phyloP scores from a whole-genome alignment of 2,329 filamentous ascomycete genomes.

The Drechslerella dactyloides region DNA sequence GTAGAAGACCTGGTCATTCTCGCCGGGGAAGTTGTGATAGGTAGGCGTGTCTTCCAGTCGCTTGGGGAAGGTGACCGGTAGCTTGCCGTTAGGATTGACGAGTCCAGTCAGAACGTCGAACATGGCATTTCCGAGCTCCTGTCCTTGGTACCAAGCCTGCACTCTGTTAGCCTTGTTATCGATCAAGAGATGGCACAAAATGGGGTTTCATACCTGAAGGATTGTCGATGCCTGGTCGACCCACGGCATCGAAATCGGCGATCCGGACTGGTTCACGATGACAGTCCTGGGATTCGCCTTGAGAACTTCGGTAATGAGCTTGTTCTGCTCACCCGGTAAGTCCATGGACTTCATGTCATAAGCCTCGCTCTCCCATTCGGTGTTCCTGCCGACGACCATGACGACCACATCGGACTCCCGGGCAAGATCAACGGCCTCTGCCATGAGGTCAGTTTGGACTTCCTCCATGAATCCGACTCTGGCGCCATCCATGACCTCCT shows the following conservation, averaged over 20 bases:
- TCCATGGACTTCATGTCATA: conserved; percentile 66
- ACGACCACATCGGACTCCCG: conserved; percentile 76
- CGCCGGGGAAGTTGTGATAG: conserved; percentile 71
- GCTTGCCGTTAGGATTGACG: conserved; percentile 75
- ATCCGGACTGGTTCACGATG: conserved; percentile 78
- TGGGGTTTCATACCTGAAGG: conserved; percentile 55
- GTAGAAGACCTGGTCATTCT: conserved; percentile 75
- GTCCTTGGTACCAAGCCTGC: conserved; percentile 86
- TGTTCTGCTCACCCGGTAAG: conserved; percentile 64
- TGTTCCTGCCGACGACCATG: conserved; percentile 77
- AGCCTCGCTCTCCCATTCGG: conserved; percentile 55
- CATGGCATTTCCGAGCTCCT: conserved; percentile 81
- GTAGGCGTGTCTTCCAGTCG: conserved; percentile 73
- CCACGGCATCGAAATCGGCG: conserved; percentile 76
- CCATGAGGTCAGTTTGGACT: conserved; percentile 58
- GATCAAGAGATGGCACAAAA: conserved; percentile 6
- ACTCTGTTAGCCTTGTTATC: conserved; percentile 31
- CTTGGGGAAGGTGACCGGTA: conserved; percentile 75
- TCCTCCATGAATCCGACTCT: conserved; percentile 56
- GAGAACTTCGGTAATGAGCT: conserved; percentile 69
- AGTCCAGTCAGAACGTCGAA: conserved; percentile 78
- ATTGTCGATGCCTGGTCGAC: conserved; percentile 61
- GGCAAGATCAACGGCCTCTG: conserved; percentile 70
- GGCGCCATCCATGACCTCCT: conserved; percentile 56
- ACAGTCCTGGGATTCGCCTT: conserved; percentile 72